phyloP scores from a whole-genome alignment of 2,329 filamentous ascomycete species.

The Colletotrichum siamense region DNA sequence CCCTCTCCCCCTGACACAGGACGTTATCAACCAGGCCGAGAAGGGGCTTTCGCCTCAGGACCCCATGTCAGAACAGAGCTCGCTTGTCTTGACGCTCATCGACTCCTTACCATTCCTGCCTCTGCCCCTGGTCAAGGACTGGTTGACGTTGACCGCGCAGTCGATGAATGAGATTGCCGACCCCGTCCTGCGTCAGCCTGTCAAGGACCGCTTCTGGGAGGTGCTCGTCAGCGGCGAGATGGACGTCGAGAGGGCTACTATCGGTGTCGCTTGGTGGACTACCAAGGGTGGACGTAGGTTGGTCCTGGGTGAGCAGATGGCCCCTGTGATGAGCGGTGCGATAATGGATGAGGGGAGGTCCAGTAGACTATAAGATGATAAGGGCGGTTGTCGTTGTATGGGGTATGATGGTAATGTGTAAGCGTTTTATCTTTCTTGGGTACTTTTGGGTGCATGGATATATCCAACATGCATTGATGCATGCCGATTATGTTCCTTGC shows the following conservation, averaged over 20 bases:
- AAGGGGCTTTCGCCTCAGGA: conserved; percentile 26
- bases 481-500: not conserved
- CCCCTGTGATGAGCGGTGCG: conserved; percentile 62
- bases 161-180: conserved; percentile 71
- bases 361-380: conserved; percentile 36
- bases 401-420: not conserved
- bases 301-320: conserved; percentile 38
- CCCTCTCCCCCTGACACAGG: conserved; percentile 44
- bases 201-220: conserved; percentile 79
- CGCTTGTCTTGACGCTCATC: conserved; percentile 77
- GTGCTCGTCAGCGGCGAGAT: conserved; percentile 82
- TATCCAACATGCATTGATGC: not conserved
- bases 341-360: conserved; percentile 37
- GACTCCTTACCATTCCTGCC: conserved; percentile 80
- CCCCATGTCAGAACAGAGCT: conserved; percentile 76
- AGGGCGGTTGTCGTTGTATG: not conserved
- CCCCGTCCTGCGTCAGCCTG: conserved; percentile 64
- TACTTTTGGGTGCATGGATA: not conserved
- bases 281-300: conserved; percentile 59
- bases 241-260: conserved; percentile 82
- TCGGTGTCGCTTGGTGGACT: conserved; percentile 88
- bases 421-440: not conserved
- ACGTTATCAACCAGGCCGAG: conserved; percentile 33
- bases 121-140: conserved; percentile 75
- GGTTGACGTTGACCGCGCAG: conserved; percentile 75